These are phyloP conservation scores for Periconia sp. DNA, from an alignment of 2,329 filamentous ascomycete genomes.

Conservation along the genomic window DNA sequence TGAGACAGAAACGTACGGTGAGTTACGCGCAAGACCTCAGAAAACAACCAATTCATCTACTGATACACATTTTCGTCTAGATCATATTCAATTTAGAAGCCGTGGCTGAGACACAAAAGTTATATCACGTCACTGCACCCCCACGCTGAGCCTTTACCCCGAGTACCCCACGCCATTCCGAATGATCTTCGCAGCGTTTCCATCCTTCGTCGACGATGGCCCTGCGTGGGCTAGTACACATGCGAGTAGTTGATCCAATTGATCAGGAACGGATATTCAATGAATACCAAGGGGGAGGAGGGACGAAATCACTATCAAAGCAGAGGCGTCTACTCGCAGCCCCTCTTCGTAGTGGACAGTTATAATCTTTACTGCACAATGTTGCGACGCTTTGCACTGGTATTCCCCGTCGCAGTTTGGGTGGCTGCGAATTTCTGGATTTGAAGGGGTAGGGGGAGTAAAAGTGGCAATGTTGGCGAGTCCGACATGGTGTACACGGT, in stretches of 20 bases:
- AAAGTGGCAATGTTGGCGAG: background rate
- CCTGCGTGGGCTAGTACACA: background rate
- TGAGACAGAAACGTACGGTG: background rate
- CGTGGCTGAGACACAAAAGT: background rate
- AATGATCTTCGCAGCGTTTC: background rate
- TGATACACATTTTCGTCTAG: background rate
- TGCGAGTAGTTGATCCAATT: background rate
- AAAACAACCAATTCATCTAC: background rate
- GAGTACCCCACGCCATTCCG: background rate
- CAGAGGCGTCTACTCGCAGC: background rate
- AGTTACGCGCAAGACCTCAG: background rate
- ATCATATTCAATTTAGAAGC: background rate
- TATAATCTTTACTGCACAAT: background rate
- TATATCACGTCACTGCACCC: background rate
- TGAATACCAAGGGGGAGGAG: background rate
- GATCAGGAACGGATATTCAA: background rate
- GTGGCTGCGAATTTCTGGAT: too few species aligned
- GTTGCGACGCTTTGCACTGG: too few species aligned
- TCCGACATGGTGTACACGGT: background rate
- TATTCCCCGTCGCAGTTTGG: too few species aligned
- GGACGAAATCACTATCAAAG: background rate
- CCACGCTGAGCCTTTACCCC: background rate
- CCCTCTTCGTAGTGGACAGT: background rate
- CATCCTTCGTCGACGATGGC: background rate
- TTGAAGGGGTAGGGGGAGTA: background rate